Base-by-base conservation (phyloP, 2,329 filamentous ascomycete genomes). In the Colletotrichum chlorophyti region DNA sequence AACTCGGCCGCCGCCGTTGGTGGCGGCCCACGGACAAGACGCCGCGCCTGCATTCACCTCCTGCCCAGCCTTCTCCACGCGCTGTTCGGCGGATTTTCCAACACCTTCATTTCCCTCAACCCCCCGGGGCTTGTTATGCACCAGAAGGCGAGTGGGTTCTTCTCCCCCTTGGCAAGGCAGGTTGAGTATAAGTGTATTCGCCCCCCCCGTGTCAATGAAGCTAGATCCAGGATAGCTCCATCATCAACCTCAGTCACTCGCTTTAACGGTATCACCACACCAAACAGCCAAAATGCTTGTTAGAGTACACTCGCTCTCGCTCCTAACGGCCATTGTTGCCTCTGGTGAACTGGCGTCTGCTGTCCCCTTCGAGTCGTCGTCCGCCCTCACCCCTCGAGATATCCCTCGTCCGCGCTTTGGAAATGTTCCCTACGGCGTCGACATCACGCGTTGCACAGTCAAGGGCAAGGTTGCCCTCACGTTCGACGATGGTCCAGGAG, bases 401-500 rank as follows among this genome's bases (percentile, higher is more conserved):
- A 43, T 66, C 10, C 62, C 66, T 4, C 62, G 71, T 9, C 70
- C 70, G 3, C 40, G 52, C 6, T 61, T 73, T 17, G 70, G 71
- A 21, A 64, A 49, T 29, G 65, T 72, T 11, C 67, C 69, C 0
- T 73, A 73, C 47, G 69, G 68, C 29, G 54, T 66, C 27, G 77
- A 77, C 43, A 68, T 74, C 41, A 66, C 57, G 35, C 62, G 65
- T 37, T 76, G 73, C 61, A 65, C 62, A 2, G 61, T 66, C n/a
- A 61, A 63, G 6, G 69, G 70, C 37, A 68, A 69, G 31, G 64
- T 76, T 4, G 73, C 74, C 15, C 63, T 76, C n/a, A 74, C 72
- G 1, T 75, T 71, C 53, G 74, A 76, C 58, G 74, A 76, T 41
- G 73, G 73, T 0, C 73, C 74, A 6, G 70, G 68, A 42, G 27